Percentiles rank a stretch among this genome's conserved stretches.
These are phyloP conservation scores for Rutstroemia sp. DNA, from an alignment of 2,329 filamentous ascomycete species.

Conservation along the genomic window DNA sequence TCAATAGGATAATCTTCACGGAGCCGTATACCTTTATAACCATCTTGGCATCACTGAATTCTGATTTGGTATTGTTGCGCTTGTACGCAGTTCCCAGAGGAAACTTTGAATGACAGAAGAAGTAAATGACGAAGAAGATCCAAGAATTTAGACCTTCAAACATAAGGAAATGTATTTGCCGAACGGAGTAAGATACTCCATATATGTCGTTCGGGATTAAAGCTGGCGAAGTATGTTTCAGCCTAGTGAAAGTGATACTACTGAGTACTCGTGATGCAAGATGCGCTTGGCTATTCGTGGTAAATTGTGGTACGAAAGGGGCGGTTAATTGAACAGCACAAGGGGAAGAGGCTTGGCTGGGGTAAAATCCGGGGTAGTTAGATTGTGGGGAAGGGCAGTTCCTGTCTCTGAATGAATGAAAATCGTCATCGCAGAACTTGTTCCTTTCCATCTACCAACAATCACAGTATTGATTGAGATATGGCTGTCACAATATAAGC, in stretches of 20 bases:
- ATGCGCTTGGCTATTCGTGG: conserved; percentile 3
- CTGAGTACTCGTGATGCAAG: not conserved
- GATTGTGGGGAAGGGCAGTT: no score
- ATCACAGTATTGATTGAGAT: no score
- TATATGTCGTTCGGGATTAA: not conserved
- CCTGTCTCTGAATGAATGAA: no score
- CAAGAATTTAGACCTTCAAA: not conserved
- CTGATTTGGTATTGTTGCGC: not conserved
- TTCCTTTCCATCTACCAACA: no score
- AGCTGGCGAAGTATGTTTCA: not conserved
- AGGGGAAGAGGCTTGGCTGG: no score
- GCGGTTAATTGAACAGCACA: no score
- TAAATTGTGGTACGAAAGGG: not conserved
- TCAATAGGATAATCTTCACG: not conserved
- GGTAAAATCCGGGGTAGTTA: no score
- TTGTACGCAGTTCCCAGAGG: not conserved
- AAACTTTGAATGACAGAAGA: not conserved
- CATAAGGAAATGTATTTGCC: not conserved
- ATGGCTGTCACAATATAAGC: no score
- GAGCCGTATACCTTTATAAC: not conserved
- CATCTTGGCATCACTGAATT: not conserved
- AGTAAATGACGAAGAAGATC: not conserved
- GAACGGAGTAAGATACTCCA: not conserved
- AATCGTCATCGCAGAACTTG: no score
- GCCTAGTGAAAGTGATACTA: not conserved